Evolutionary conservation across 768 basidiomycete genomes (phyloP), one percentile per base, ranked within the genome.

Genomic region (Leucogyrophana mollusca): DNA sequence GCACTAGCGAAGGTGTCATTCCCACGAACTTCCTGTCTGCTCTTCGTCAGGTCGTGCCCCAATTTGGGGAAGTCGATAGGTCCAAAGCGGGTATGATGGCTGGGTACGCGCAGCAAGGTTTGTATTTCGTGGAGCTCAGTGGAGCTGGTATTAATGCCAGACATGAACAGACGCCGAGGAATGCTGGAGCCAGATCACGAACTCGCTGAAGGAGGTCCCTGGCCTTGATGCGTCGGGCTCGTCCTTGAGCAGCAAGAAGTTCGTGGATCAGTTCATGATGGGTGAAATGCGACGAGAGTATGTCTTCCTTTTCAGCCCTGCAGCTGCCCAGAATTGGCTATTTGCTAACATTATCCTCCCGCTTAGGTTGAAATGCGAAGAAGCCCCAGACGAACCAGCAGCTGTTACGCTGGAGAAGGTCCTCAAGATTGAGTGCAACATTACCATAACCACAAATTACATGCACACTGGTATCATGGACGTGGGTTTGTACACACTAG

Each of bases 81-180:
- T 69, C 65, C 34, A 68, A 52, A 65, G 67, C 58, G 39, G 70
- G 56, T 36, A 66, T 56, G 68, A 51, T 64, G 47, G 56, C 69
- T 9, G 76, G 76, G 14, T 92, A 83, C 57, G 85, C 94, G 2
- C 96, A 97, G 62, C 95, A 97, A 78, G 78, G 72, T 75, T 30
- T 25, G 53, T 40, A 9, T 40, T 7, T 21, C 39, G 30, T 23
- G n/a, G n/a, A n/a, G n/a, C n/a, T 45, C 20, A 7, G 27, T 30
- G 27, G 27, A 13, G 27, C 13, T 30, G 13, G 13, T 30, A 13
- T 30, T 30, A 30, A 30, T 30, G n/a, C n/a, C n/a, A n/a, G n/a
- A n/a, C n/a, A n/a, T n/a, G n/a, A n/a, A n/a, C 40, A 77, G 91
- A 96, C 58, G 93, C 93, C 16, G 94, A 95, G 60, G 93, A 96